These are phyloP conservation scores for Diutina scorzettiae DNA, from an alignment of 1,139 yeast species.

Conservation along the genomic window DNA sequence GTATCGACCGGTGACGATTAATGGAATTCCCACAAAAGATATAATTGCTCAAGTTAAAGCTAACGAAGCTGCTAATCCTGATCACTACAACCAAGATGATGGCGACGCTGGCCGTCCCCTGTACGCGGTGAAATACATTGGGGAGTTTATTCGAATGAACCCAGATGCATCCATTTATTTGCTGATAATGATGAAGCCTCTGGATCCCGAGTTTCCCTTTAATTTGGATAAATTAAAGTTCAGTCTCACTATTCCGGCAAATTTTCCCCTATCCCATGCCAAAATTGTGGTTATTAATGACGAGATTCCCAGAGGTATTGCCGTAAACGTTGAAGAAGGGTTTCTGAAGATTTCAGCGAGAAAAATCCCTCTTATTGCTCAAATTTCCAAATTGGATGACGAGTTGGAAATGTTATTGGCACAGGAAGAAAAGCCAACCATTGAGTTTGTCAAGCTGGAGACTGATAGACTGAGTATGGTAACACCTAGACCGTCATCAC, in stretches of 20 bases:
- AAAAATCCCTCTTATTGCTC: constrained; percentile 33
- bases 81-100: constrained; percentile 8
- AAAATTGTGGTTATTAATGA: constrained; percentile 44
- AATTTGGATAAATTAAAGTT: constrained; percentile 42
- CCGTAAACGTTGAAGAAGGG: constrained; percentile 55
- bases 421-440: constrained; percentile 40
- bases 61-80: background rate
- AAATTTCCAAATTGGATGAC: constrained; percentile 43
- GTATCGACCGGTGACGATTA: constrained; percentile 10
- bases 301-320: constrained; percentile 63
- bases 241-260: constrained; percentile 40
- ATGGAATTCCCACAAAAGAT: constrained; percentile 9
- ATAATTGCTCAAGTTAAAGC: constrained; percentile 8
- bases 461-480: background rate
- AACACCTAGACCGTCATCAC: background rate
- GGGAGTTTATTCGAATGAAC: constrained; percentile 7
- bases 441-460: constrained; percentile 30
- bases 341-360: constrained; percentile 41
- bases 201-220: constrained; percentile 69
- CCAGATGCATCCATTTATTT: constrained; percentile 16
- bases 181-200: constrained; percentile 34
- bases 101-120: constrained; percentile 8
- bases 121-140: background rate
- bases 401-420: constrained; percentile 46
- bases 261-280: constrained; percentile 34